Base-by-base conservation (phyloP, 2,329 filamentous ascomycete genomes). In the Hymenotorrendiella dingleyae region DNA sequence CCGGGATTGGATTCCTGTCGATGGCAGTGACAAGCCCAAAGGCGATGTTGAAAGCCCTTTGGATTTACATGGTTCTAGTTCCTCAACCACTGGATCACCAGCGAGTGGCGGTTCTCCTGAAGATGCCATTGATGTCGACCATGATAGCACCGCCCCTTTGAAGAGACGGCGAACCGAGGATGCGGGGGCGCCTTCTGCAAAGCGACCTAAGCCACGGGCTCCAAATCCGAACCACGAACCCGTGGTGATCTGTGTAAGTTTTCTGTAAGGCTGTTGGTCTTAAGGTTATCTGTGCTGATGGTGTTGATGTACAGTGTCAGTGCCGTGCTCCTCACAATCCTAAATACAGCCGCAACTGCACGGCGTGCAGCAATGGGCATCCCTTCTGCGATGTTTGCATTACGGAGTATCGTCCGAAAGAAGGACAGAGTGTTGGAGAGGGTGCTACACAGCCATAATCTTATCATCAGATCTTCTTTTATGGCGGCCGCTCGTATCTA, bases 1-100 rank as follows among this genome's bases (percentile, higher is more conserved):
- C 16, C 60, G 61, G 12, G 68, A 81, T 8, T 86, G 83, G 83
- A 40, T 60, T 35, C 52, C 53, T 10, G 36, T 61, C 2, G 51
- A 61, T 45, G 41, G 41, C 8, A 43, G 47, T 21, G 50, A 53
- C 28, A 47, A 50, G 16, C 35, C 52, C 3, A 53, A 49, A 41
- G 50, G 39, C 21, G 43, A 50, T 9, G n/a, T 28, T 8, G 26
- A 28, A 19, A 50, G 29, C 28, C 32, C 32, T 17, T 32, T 36
- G 30, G 27, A 41, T 9, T 27, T 14, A 4, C 11, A 2, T 14
- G 32, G 42, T 14, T 39, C 39, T 8, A 37, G 20, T 11, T 42
- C 30, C 22, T 35, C 39, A 8, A n/a, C n/a, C n/a, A n/a, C n/a
- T n/a, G n/a, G n/a, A n/a, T n/a, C n/a, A n/a, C n/a, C n/a, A n/a